These are phyloP conservation scores for Phycomyces blakesleeanus DNA, from an alignment of 192 early-diverging fungal genomes.

Conservation along the genomic window DNA sequence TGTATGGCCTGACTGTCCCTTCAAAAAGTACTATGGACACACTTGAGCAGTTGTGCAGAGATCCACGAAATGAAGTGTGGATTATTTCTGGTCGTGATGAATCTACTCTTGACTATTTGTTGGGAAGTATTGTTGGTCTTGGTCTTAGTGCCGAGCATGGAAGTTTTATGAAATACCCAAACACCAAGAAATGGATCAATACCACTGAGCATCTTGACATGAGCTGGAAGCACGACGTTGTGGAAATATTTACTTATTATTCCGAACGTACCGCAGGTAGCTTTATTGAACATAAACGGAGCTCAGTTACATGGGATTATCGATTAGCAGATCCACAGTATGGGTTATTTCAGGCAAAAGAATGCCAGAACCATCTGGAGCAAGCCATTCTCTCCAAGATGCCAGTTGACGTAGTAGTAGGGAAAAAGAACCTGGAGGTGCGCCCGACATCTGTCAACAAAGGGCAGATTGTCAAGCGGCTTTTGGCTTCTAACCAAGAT, in stretches of 20 bases:
- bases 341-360: conserved; percentile 94
- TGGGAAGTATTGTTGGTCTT: conserved; percentile 73
- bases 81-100: conserved; percentile 92
- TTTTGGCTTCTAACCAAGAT: conserved; percentile 58
- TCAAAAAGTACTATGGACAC: conserved; percentile 77
- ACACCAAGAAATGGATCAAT: conserved; percentile 70
- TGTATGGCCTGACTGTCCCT: conserved; percentile 77
- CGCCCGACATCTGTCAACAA: conserved; percentile 93
- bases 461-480: conserved; percentile 92
- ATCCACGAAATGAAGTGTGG: conserved; percentile 83
- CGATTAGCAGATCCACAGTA: conserved; percentile 92
- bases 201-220: conserved; percentile 73
- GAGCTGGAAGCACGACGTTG: conserved; percentile 91
- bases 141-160: conserved; percentile 95
- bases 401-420: conserved; percentile 90
- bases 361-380: conserved; percentile 95
- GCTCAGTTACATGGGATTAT: conserved; percentile 96
- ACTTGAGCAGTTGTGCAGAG: conserved; percentile 59
- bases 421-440: conserved; percentile 96
- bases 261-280: conserved; percentile 93
- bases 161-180: conserved; percentile 84
- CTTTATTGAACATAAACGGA: conserved; percentile 89
- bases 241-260: conserved; percentile 91
- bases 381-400: conserved; percentile 87
- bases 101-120: conserved; percentile 75